Conservation (phyloP, 768 basidiomycete genomes). For the Agaricus subrufescens region DNA sequence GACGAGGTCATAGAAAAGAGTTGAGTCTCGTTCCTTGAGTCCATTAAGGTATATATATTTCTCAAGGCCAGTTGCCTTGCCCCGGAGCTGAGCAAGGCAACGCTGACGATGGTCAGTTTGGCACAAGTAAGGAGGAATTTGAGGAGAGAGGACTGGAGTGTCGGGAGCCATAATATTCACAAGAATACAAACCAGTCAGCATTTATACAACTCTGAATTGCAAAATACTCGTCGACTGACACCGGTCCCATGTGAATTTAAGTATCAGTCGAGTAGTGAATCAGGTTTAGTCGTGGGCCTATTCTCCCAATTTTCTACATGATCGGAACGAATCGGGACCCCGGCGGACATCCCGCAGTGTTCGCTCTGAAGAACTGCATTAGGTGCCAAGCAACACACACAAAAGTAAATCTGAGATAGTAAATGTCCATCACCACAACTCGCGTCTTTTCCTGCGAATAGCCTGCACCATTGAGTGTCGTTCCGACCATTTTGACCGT, state of each 20-base stretch:
- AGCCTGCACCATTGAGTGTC: constrained; percentile 55
- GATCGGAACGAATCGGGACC: constrained; percentile 26
- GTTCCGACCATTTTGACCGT: constrained; percentile 67
- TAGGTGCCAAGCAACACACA: not conserved
- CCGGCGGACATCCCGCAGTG: constrained; percentile 28
- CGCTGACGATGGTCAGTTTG: constrained; percentile 50
- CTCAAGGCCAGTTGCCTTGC: constrained; percentile 52
- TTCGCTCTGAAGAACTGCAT: constrained; percentile 10
- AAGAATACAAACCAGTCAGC: constrained; percentile 12
- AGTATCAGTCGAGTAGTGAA: not conserved
- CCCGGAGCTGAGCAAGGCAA: constrained; percentile 53
- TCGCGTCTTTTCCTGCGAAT: constrained; percentile 63
- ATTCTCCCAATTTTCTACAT: constrained; percentile 20
- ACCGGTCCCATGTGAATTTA: no score
- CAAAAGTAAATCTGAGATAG: not conserved
- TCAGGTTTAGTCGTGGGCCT: not conserved
- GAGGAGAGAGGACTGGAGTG: constrained; percentile 12
- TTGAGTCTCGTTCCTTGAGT: constrained; percentile 57
- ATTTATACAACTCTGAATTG: constrained; percentile 21
- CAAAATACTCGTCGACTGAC: no score
- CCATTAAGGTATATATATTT: constrained; percentile 69
- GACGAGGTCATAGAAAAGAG: constrained; percentile 63
- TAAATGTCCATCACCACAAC: constrained; percentile 52
- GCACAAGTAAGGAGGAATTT: constrained; percentile 45
- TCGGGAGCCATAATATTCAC: constrained; percentile 11